Evolutionary conservation across 2,329 filamentous ascomycete species (phyloP).

Genomic region (Diaporthe helianthi): DNA sequence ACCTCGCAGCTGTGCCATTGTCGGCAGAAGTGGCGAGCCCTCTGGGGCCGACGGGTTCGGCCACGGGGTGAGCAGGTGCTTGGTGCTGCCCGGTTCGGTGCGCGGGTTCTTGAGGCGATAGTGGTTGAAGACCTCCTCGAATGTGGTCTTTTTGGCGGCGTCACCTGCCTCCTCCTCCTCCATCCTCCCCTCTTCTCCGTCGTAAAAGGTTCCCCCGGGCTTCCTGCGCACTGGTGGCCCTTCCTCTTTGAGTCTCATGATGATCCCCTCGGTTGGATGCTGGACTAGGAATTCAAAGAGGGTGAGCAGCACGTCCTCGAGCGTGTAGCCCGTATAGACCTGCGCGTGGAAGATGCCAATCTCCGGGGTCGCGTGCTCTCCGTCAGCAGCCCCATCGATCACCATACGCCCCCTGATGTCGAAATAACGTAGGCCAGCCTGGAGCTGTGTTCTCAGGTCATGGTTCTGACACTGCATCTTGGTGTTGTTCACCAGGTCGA

Average conservation of each 20-base stretch:
- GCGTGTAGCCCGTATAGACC: slow-evolving; percentile 53
- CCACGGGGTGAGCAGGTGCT: slow-evolving; percentile 44
- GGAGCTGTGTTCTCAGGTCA: slow-evolving; percentile 52
- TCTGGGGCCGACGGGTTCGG: neutral
- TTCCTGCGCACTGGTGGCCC: slow-evolving; percentile 43
- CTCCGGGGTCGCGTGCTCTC: slow-evolving; percentile 1
- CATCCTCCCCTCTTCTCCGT: neutral
- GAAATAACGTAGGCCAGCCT: slow-evolving; percentile 56
- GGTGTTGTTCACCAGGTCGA: slow-evolving; percentile 44
- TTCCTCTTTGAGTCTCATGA: slow-evolving; percentile 60
- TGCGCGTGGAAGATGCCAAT: slow-evolving; percentile 57
- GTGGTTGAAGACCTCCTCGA: slow-evolving; percentile 53
- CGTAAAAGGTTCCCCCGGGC: neutral
- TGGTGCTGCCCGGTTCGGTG: slow-evolving; percentile 45
- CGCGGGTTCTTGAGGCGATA: slow-evolving; percentile 46
- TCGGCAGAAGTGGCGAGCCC: slow-evolving; percentile 46
- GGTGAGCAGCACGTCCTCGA: slow-evolving; percentile 51
- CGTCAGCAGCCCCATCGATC: slow-evolving; percentile 45
- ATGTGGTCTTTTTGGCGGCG: slow-evolving; percentile 47
- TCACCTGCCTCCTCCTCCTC: slow-evolving; percentile 30
- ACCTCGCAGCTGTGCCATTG: slow-evolving; percentile 53
- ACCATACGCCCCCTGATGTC: slow-evolving; percentile 55
- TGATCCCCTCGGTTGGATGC: slow-evolving; percentile 54
- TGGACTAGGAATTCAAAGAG: slow-evolving; percentile 54
- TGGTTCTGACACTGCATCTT: slow-evolving; percentile 56